phyloP scores from a whole-genome alignment of 257 asterid genomes.

The Solanum etuberosum region DNA sequence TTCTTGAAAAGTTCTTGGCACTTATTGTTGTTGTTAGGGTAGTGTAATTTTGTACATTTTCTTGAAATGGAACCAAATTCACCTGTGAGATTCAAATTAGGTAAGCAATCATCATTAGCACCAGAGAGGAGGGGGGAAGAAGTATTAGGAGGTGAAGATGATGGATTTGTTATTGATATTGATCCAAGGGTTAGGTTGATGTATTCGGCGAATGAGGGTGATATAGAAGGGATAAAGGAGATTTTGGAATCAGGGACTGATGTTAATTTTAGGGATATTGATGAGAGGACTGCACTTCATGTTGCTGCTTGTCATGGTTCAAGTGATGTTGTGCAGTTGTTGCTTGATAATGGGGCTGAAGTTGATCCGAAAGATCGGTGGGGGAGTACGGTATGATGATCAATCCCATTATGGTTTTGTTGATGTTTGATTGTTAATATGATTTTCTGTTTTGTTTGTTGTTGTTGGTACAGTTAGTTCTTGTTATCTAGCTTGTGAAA shows the following conservation, averaged over 20 bases:
- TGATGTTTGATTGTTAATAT: neutral
- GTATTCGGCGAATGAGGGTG: slow-evolving; percentile 84
- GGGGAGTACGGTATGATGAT: slow-evolving; percentile 65
- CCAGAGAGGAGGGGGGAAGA: slow-evolving; percentile 33
- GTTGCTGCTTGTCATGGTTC: slow-evolving; percentile 92
- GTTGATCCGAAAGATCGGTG: slow-evolving; percentile 70
- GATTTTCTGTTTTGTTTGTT: neutral
- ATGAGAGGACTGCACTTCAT: slow-evolving; percentile 83
- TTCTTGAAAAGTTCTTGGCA: neutral
- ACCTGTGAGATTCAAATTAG: slow-evolving; percentile 34
- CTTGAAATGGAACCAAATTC: slow-evolving; percentile 32
- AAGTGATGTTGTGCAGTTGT: slow-evolving; percentile 43
- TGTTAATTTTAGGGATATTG: slow-evolving; percentile 78
- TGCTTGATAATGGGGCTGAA: slow-evolving; percentile 56
- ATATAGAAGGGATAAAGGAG: slow-evolving; percentile 75
- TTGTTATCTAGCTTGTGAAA: neutral
- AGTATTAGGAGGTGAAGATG: slow-evolving; percentile 29
- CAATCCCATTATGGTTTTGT: neutral
- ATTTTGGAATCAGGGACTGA: slow-evolving; percentile 52
- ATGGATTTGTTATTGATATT: slow-evolving; percentile 30
- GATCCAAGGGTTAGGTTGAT: slow-evolving; percentile 74
- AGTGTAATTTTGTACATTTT: neutral
- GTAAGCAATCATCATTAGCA: slow-evolving; percentile 92
- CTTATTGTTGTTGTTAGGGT: neutral
- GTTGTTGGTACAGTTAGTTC: neutral